Base-by-base conservation (phyloP, 2,329 filamentous ascomycete genomes). In the Gaeumannomyces sp. region DNA sequence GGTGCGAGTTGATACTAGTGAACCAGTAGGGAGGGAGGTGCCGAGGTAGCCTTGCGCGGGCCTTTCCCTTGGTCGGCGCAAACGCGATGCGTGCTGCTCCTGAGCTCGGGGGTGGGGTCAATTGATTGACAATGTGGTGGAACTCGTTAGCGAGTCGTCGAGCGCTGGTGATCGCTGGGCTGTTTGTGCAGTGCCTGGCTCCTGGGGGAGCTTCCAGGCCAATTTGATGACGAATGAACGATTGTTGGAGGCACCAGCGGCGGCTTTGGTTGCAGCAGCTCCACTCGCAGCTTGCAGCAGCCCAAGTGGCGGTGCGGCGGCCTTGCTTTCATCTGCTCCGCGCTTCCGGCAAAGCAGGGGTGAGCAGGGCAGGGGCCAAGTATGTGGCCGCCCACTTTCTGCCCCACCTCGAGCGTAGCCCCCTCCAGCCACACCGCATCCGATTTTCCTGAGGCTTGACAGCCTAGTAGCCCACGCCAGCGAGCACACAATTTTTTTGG, bases 51-150 rank as follows among this genome's bases (percentile, higher is more conserved):
- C 45, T 22, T 50, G 22, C 33, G 45, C 45, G 19, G 22, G 22
- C 22, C 45, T 22, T n/a, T n/a, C 19, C 19, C 71, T 70, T 76
- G 72, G 71, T 68, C 66, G 65, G 11, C 59, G n/a, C 28, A 38
- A 60, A 60, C 29, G 59, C 10, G 27, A 60, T 35, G 16, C 2
- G 22, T 61, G 29, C 29, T 29, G 60, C 19, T 11, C 7, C 29
- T 29, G 60, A 61, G 60, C 31, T 27, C 29, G 22, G 59, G 28
- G 59, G 28, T n/a, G 59, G 60, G 35, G n/a, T 11, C 8, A 22
- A 61, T 45, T 29, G n/a, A 29, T 29, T n/a, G n/a, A n/a, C n/a
- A n/a, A n/a, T n/a, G n/a, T n/a, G n/a, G n/a, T n/a, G n/a, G n/a
- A n/a, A n/a, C n/a, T n/a, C n/a, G n/a, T n/a, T n/a, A n/a, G n/a